phyloP scores from a whole-genome alignment of 495 filamentous ascomycete genomes.

The Chaetomium fimeti region DNA sequence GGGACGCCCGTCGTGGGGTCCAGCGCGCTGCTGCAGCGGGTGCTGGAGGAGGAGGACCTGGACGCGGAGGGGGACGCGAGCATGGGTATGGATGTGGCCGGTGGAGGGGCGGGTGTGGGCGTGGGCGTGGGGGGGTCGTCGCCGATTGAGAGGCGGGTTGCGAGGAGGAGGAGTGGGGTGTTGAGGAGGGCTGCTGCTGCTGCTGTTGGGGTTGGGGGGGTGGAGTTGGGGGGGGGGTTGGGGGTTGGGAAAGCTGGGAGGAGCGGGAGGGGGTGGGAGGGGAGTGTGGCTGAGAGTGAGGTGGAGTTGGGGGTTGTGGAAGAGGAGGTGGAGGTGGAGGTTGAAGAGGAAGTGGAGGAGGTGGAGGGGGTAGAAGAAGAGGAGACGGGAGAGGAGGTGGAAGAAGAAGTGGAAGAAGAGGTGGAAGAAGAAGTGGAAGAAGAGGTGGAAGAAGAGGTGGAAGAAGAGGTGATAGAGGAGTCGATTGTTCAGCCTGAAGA shows the following conservation, averaged over 20 bases:
- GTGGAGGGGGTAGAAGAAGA: too few relatives aligned
- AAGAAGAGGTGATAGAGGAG: slow-evolving; percentile 14
- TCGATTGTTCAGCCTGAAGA: slow-evolving; percentile 23
- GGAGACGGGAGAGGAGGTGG: too few relatives aligned
- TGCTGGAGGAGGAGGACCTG: slow-evolving; percentile 31
- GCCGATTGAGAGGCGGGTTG: slow-evolving; percentile 38
- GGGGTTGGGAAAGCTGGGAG: slow-evolving; percentile 3
- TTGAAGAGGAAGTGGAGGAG: slow-evolving; percentile 24
- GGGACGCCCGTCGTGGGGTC: slow-evolving; percentile 30
- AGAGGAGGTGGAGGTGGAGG: slow-evolving; percentile 28
- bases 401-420: too few relatives aligned
- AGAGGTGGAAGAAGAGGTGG: slow-evolving; percentile 23
- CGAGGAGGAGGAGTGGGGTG: slow-evolving; percentile 22
- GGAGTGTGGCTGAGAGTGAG: slow-evolving; percentile 9
- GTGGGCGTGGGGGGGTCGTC: slow-evolving; percentile 36
- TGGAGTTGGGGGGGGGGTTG: background rate
- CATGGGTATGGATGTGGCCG: slow-evolving; percentile 2
- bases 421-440: too few relatives aligned
- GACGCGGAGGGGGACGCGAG: background rate
- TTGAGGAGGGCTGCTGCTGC: background rate
- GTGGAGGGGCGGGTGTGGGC: slow-evolving; percentile 8
- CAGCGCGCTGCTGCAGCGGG: slow-evolving; percentile 33
- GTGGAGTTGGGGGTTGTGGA: background rate
- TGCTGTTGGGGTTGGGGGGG: background rate
- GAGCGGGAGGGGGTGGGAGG: slow-evolving; percentile 20